Conservation (phyloP, 345 rosid genomes). For the Hypericum perforatum region DNA sequence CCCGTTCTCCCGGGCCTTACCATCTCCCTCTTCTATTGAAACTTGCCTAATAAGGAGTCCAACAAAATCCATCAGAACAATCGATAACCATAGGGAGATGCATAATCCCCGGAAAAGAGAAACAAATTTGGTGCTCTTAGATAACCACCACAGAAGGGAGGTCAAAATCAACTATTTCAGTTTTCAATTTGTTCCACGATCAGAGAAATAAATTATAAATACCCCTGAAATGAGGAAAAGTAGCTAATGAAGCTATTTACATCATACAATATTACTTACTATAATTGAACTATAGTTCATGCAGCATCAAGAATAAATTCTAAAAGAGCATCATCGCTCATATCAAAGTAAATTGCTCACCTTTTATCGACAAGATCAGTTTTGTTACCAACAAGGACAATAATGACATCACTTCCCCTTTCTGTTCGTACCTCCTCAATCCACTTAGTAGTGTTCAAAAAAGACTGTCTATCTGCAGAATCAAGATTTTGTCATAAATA, state of each 20-base stretch:
- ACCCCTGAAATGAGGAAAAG: too few relatives aligned
- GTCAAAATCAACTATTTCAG: too few relatives aligned
- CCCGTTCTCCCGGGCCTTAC: constrained; percentile 70
- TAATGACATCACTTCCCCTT: constrained; percentile 5
- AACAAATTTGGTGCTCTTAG: too few relatives aligned
- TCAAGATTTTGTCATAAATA: background rate
- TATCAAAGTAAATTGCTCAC: constrained; percentile 4
- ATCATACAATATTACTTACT: too few relatives aligned
- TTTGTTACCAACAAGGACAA: constrained; percentile 5
- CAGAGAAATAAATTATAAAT: too few relatives aligned
- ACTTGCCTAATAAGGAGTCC: constrained; percentile 54
- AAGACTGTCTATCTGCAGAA: background rate
- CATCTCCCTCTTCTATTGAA: constrained; percentile 92
- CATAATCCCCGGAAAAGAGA: background rate
- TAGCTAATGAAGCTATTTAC: too few relatives aligned
- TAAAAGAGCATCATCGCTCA: background rate
- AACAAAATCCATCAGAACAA: background rate
- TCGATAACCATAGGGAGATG: background rate
- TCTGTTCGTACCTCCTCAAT: constrained; percentile 6
- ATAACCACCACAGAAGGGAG: too few relatives aligned
- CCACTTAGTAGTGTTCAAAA: constrained; percentile 2
- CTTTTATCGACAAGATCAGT: constrained; percentile 21
- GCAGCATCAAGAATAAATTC: too few relatives aligned
- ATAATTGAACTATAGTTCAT: too few relatives aligned
- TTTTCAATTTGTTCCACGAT: too few relatives aligned